Percentiles rank a stretch among this genome's conserved stretches.
Evolutionary conservation across 345 rosid species (phyloP).

Genomic region (Noccaea caerulescens): DNA sequence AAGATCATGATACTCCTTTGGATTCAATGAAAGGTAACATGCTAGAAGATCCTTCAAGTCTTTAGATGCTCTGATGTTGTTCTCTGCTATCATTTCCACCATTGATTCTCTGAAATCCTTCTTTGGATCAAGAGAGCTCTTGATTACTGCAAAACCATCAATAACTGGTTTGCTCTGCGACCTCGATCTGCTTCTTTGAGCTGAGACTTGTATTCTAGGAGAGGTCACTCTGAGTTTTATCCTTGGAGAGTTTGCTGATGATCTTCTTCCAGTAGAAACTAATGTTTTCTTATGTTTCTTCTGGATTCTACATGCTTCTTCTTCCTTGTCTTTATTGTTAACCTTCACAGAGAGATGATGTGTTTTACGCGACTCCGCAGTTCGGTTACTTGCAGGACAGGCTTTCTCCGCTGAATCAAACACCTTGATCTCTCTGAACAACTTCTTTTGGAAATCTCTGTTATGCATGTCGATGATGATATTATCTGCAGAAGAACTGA

Average conservation of each 20-base stretch:
- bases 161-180: constrained; percentile 41
- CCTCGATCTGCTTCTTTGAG: constrained; percentile 43
- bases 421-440: constrained; percentile 22
- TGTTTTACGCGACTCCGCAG: constrained; percentile 1
- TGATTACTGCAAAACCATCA: constrained; percentile 65
- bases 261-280: constrained; percentile 37
- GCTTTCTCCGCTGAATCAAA: constrained; percentile 41
- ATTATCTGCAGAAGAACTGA: constrained; percentile 23
- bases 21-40: constrained; percentile 73
- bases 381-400: constrained; percentile 29
- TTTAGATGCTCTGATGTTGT: constrained; percentile 57
- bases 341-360: constrained; percentile 25
- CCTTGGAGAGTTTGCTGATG: constrained; percentile 38
- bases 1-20: constrained; percentile 61
- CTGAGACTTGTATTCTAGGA: constrained; percentile 48
- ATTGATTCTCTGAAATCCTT: constrained; percentile 86
- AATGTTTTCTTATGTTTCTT: constrained; percentile 28
- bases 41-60: constrained; percentile 84
- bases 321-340: neutral
- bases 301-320: constrained; percentile 14
- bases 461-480: constrained; percentile 49
- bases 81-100: constrained; percentile 87
- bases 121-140: constrained; percentile 71
- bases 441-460: constrained; percentile 36
- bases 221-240: constrained; percentile 59